Evolutionary conservation across 257 asterid genomes (phyloP).

Genomic region (Solanum etuberosum): DNA sequence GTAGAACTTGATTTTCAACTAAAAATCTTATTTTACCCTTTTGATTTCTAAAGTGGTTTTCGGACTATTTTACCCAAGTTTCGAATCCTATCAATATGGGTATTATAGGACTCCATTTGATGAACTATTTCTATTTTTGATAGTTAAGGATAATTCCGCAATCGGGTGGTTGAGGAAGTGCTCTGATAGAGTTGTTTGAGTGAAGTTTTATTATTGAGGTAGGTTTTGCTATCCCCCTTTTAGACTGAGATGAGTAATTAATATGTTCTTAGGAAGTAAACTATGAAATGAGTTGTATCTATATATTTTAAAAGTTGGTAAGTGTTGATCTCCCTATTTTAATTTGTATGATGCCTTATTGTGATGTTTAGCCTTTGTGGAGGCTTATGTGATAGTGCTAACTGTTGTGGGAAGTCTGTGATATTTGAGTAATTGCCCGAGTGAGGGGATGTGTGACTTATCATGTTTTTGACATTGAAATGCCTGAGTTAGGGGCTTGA

Average conservation of each 20-base stretch:
- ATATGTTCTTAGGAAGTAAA: too few species aligned
- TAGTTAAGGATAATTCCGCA: not conserved
- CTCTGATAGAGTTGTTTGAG: not conserved
- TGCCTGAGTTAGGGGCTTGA: not conserved
- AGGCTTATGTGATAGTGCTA: not conserved
- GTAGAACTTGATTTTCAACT: too few species aligned
- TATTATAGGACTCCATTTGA: too few species aligned
- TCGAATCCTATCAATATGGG: too few species aligned
- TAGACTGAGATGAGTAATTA: not conserved
- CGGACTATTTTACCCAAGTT: too few species aligned
- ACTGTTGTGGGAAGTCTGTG: not conserved
- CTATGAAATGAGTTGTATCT: not conserved
- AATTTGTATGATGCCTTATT: not conserved
- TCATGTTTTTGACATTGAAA: too few species aligned
- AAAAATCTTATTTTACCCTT: too few species aligned
- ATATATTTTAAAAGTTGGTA: too few species aligned
- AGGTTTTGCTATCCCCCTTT: too few species aligned
- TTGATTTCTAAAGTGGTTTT: too few species aligned
- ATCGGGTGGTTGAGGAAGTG: not conserved
- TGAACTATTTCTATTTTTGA: too few species aligned
- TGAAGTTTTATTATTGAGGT: not conserved
- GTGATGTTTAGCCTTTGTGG: not conserved
- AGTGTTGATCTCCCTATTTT: too few species aligned
- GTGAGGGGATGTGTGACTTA: not conserved
- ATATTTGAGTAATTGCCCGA: not conserved